A percentile compares a stretch with the other conserved stretches of the same genome.
Evolutionary conservation across 2,329 filamentous ascomycete species (phyloP).

Genomic region (Penicillium sp.): DNA sequence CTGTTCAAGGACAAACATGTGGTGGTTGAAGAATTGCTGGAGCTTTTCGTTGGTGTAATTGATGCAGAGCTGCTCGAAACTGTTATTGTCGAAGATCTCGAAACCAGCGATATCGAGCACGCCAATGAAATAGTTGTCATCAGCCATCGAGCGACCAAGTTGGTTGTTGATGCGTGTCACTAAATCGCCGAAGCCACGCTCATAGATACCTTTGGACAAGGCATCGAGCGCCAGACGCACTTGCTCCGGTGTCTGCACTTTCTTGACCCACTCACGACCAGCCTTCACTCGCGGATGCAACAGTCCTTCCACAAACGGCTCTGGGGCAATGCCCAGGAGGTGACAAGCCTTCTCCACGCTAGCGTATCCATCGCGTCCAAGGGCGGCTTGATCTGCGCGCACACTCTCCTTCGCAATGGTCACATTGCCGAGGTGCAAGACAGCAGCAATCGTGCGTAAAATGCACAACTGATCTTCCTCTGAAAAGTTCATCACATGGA

Average conservation of each 20-base stretch:
- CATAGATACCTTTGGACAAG: constrained; percentile 94
- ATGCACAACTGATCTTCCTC: constrained; percentile 80
- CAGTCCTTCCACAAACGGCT: constrained; percentile 82
- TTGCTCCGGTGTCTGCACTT: constrained; percentile 95
- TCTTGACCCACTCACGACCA: constrained; percentile 96
- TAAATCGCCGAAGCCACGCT: constrained; percentile 89
- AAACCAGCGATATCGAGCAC: constrained; percentile 99
- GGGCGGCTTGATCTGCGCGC: constrained; percentile 82
- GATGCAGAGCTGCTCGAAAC: constrained; percentile 98
- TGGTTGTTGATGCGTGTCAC: constrained; percentile 89
- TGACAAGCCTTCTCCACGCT: constrained; percentile 77
- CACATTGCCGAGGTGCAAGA: constrained; percentile 91
- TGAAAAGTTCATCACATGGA: constrained; percentile 89
- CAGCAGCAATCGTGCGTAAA: constrained; percentile 81
- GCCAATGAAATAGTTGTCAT: constrained; percentile 94
- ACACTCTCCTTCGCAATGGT: constrained; percentile 86
- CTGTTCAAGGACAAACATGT: constrained; percentile 99
- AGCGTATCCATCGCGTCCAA: constrained; percentile 71
- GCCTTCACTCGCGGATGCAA: constrained; percentile 93
- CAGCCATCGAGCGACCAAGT: constrained; percentile 78
- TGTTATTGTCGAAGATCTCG: constrained; percentile 97
- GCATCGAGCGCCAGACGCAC: constrained; percentile 88
- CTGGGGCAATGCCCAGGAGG: constrained; percentile 77
- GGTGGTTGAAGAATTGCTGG: constrained; percentile 99
- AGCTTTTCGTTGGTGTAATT: constrained; percentile 99